A percentile compares a stretch with the other conserved stretches of the same genome.
Conservation (phyloP, 305 asterid genomes). For the Nicotiana rustica region DNA sequence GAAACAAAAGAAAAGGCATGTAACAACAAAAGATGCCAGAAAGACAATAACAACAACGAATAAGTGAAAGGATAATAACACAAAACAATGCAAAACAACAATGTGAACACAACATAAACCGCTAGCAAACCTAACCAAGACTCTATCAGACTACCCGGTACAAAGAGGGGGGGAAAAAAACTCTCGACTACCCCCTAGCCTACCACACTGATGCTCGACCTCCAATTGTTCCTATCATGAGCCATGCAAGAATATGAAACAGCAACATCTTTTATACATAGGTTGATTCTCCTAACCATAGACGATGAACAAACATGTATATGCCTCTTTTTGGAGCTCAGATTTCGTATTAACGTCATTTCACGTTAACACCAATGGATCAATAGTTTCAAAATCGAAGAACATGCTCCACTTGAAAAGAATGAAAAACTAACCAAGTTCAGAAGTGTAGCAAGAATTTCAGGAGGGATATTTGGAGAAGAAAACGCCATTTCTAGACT, state of each 20-base stretch:
- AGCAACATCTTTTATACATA: slow-evolving; percentile 19
- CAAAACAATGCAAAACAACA: no score
- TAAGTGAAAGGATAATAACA: no score
- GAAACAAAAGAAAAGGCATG: no score
- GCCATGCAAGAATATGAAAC: background rate
- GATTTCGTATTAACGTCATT: background rate
- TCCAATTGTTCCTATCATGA: no score
- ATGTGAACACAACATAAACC: no score
- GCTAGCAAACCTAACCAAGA: no score
- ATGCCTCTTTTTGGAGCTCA: background rate
- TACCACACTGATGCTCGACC: no score
- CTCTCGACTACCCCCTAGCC: no score
- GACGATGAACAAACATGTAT: background rate
- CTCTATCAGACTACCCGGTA: no score
- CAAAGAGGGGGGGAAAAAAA: no score
- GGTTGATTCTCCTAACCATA: background rate
- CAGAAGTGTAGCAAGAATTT: slow-evolving; percentile 96
- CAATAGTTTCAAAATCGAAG: background rate
- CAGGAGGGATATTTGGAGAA: slow-evolving; percentile 97
- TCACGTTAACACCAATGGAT: background rate
- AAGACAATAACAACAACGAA: no score
- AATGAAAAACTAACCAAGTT: slow-evolving; percentile 72
- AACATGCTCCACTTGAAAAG: slow-evolving; percentile 24
- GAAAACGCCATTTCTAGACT: slow-evolving; percentile 99
- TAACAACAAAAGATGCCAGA: no score